phyloP scores from a whole-genome alignment of 164 flowering plant genomes.

The Macadamia integrifolia region DNA sequence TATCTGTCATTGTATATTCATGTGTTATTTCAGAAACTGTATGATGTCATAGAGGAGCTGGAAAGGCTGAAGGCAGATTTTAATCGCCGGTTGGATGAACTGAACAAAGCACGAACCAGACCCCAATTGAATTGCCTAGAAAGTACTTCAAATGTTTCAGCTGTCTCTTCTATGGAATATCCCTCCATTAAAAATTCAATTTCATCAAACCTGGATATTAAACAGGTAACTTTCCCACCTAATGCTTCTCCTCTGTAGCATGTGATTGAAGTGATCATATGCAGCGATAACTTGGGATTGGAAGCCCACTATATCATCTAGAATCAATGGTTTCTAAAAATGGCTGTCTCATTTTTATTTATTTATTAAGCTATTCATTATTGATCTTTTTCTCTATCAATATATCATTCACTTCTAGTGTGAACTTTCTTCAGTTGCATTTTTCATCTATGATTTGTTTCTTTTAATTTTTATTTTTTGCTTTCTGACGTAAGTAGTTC shows the following conservation, averaged over 20 bases:
- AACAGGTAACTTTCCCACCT: conserved; percentile 27
- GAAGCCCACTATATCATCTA: neutral
- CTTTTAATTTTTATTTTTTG: neutral
- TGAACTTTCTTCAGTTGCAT: neutral
- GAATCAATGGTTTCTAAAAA: neutral
- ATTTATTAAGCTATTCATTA: no score
- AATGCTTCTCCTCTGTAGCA: neutral
- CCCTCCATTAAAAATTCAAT: conserved; percentile 23
- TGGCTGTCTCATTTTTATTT: neutral
- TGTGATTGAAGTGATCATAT: neutral
- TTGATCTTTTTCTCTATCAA: no score
- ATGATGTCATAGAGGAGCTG: conserved; percentile 63
- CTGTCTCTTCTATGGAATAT: conserved; percentile 27
- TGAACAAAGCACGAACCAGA: conserved; percentile 30
- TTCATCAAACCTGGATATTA: conserved; percentile 19
- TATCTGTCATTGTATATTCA: conserved; percentile 6
- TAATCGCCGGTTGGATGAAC: conserved; percentile 42
- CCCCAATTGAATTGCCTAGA: conserved; percentile 32
- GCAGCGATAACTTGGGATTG: neutral
- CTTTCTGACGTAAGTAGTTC: neutral
- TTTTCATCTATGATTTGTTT: neutral
- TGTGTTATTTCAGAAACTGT: conserved; percentile 46
- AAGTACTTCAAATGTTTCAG: conserved; percentile 21
- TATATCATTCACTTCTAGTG: neutral
- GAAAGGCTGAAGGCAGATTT: conserved; percentile 72